Evolutionary conservation across 2,329 filamentous ascomycete genomes (phyloP), one percentile per base, ranked within the genome.

Genomic region (Plenodomus biglobosus): DNA sequence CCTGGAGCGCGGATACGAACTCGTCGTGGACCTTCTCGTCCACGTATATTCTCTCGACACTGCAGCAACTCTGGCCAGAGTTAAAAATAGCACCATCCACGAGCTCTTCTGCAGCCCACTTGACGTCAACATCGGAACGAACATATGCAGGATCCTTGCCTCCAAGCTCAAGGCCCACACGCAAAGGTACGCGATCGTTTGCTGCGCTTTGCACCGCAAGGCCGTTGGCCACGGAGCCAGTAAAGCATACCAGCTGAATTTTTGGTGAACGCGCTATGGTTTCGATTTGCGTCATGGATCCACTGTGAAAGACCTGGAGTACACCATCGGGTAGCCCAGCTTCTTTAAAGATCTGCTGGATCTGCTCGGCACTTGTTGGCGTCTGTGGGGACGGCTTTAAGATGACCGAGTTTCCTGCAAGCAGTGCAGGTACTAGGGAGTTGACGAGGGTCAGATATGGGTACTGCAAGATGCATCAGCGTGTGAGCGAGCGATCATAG

Each of bases 1-100:
- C 85, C 72, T 94, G 88, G 11, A 90, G 80, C 4, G 87, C 89
- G 42, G 83, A 78, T 42, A 96, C 80, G 64, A 97, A 96, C 11
- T 82, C 76, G 64, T 95, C 90, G 70, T 96, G 85, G 41, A 97
- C 83, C 60, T 83, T 85, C 66, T 88, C 87, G 64, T 94, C 85
- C 4, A 97, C 92, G 65, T 97, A 97, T 17, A 97, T 84, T 27
- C 92, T 82, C 76, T 97, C 92, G 44, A 97, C 80, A 19, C 90
- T 88, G 74, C 92, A 97, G 78, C 92, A 97, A 70, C 90, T 95
- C 77, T 97, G 92, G n/a, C 92, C 92, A 42, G 92, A 96, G 76
- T 97, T 97, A 80, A 97, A 97, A 48, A 97, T 79, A n/a, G 91
- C 86, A 17, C 92, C 92, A 62, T 97, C 92, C 13, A 97, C 90